Evolutionary conservation across 768 basidiomycete genomes (phyloP).

Genomic region (Mycena amicta): DNA sequence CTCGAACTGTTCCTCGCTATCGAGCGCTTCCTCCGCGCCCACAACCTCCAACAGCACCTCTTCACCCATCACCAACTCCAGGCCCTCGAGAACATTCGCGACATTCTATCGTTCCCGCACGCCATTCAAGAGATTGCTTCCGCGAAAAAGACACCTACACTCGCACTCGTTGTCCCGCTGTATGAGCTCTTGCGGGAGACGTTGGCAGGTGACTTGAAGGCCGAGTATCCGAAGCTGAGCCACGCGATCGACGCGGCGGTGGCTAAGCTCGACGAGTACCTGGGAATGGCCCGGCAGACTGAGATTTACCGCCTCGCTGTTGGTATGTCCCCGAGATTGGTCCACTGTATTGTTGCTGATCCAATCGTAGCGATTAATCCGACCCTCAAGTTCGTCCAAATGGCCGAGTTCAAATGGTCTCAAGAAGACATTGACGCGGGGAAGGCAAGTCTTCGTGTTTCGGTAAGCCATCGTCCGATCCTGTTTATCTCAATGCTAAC

Average conservation of each 20-base stretch:
- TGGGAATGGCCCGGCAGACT: conserved; percentile 9
- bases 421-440: conserved; percentile 7
- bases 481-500: too few relatives aligned
- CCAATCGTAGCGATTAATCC: conserved; percentile 9
- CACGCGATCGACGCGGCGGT: conserved; percentile 15
- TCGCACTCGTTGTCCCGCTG: conserved; percentile 16
- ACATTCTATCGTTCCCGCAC: conserved; percentile 21
- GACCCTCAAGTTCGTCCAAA: conserved; percentile 3
- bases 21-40: not conserved
- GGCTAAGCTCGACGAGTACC: conserved; percentile 17
- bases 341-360: not conserved
- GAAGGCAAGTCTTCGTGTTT: not conserved
- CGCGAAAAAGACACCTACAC: conserved; percentile 23
- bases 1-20: conserved; percentile 4
- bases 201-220: not conserved
- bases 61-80: conserved; percentile 6
- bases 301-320: conserved; percentile 20
- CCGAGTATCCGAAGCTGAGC: conserved; percentile 4
- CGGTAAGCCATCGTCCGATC: not conserved
- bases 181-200: conserved; percentile 20
- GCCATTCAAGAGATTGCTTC: conserved; percentile 24
- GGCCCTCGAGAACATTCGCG: conserved; percentile 23
- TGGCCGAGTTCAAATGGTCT: not conserved
- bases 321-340: conserved; percentile 6
- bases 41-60: not conserved